phyloP scores from a whole-genome alignment of 2,329 filamentous ascomycete genomes.

The Alternaria novae-zelandiae region DNA sequence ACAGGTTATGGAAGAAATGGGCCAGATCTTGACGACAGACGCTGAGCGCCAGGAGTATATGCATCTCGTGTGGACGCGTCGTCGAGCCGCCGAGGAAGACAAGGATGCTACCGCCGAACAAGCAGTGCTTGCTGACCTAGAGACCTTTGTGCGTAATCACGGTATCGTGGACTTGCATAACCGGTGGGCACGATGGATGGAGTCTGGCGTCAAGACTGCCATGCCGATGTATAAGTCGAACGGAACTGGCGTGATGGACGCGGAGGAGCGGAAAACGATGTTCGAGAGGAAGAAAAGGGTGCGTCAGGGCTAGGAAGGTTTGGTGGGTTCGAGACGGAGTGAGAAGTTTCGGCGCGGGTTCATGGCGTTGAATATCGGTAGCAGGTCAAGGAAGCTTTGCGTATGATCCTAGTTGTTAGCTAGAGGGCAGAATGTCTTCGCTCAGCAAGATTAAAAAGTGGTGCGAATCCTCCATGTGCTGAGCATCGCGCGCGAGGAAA shows the following conservation, averaged over 20 bases:
- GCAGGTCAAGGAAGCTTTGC: background rate
- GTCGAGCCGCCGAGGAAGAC: background rate
- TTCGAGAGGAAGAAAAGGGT: background rate
- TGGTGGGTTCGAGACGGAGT: no score
- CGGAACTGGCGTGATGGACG: background rate
- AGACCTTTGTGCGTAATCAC: background rate
- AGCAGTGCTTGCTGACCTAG: background rate
- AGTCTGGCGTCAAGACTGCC: background rate
- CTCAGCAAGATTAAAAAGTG: no score
- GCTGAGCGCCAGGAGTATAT: background rate
- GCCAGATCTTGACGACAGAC: background rate
- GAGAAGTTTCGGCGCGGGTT: background rate
- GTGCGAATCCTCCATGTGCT: no score
- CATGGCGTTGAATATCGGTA: background rate
- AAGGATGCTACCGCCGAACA: background rate
- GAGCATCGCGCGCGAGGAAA: no score
- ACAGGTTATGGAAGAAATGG: background rate
- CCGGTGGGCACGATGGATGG: background rate
- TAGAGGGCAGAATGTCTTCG: background rate
- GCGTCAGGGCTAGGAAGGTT: background rate
- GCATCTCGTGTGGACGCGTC: background rate
- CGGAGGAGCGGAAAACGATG: background rate
- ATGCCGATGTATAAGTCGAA: background rate
- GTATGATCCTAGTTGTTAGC: background rate
- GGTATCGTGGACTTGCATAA: conserved; percentile 1